phyloP scores from a whole-genome alignment of 495 filamentous ascomycete genomes.

The Aspergillus mulundensis region DNA sequence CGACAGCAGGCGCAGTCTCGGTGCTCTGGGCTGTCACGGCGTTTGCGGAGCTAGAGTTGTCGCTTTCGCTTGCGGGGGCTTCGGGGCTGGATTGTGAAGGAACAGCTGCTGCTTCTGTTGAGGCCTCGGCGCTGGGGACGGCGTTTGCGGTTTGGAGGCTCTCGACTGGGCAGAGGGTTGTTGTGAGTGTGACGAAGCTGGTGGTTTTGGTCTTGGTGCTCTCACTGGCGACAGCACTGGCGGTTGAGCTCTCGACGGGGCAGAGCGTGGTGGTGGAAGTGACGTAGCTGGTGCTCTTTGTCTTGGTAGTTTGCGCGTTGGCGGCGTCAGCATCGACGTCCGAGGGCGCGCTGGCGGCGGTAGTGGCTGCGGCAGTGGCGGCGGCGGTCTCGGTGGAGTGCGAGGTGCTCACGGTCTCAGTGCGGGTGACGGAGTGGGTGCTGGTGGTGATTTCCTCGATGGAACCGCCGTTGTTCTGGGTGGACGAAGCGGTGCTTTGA shows the following conservation, averaged over 20 bases:
- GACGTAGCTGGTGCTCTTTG: constrained; percentile 15
- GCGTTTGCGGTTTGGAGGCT: not conserved
- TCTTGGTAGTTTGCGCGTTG: constrained; percentile 5
- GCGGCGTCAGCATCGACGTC: not conserved
- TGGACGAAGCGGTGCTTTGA: no score
- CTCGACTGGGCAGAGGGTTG: not conserved
- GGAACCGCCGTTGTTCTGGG: not conserved
- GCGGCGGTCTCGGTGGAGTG: not conserved
- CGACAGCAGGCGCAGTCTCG: no score
- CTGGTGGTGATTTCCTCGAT: constrained; percentile 1
- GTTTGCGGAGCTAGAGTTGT: not conserved
- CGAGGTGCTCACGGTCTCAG: not conserved
- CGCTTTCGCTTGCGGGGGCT: not conserved
- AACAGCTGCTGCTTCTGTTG: not conserved
- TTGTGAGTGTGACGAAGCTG: not conserved
- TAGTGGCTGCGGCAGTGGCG: not conserved
- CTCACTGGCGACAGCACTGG: not conserved
- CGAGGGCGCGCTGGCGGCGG: not conserved
- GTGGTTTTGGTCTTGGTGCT: not conserved
- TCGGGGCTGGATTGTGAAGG: not conserved
- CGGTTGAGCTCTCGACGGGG: not conserved
- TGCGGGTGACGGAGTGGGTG: not conserved
- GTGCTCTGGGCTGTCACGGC: not conserved
- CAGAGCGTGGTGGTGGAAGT: constrained; percentile 17
- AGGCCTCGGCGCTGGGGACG: not conserved